A percentile compares a stretch with the other conserved stretches of the same genome.
These are phyloP conservation scores for Didymella exigua DNA, from an alignment of 2,329 filamentous ascomycete species.

Conservation along the genomic window DNA sequence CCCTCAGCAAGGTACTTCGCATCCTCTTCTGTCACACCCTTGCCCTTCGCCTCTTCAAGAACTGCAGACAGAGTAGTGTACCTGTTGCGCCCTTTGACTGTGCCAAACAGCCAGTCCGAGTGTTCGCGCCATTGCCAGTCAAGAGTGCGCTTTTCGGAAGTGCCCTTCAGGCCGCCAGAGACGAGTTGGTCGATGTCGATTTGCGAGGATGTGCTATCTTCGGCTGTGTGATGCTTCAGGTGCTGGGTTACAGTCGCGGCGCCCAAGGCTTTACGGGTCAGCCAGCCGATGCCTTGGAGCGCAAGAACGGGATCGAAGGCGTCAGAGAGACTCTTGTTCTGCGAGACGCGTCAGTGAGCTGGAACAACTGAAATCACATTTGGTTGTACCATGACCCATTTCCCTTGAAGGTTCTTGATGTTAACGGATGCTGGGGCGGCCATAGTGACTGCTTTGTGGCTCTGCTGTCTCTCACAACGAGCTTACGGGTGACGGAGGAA, in stretches of 20 bases:
- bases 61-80: slow-evolving; percentile 50
- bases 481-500: background rate
- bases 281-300: slow-evolving; percentile 63
- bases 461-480: background rate
- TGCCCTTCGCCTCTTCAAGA: slow-evolving; percentile 28
- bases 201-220: slow-evolving; percentile 52
- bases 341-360: slow-evolving; percentile 9
- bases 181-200: slow-evolving; percentile 75
- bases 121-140: slow-evolving; percentile 68
- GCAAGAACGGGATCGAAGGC: slow-evolving; percentile 69
- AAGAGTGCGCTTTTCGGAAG: slow-evolving; percentile 61
- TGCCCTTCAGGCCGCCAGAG: slow-evolving; percentile 74
- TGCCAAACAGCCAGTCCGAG: slow-evolving; percentile 80
- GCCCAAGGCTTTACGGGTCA: slow-evolving; percentile 73
- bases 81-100: slow-evolving; percentile 65
- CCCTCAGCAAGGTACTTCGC: slow-evolving; percentile 32
- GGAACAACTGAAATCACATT: background rate
- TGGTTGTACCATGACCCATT: slow-evolving; percentile 46
- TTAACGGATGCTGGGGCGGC: slow-evolving; percentile 44
- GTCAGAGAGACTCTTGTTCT: slow-evolving; percentile 80
- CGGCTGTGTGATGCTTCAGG: slow-evolving; percentile 50
- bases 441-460: slow-evolving; percentile 32
- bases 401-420: slow-evolving; percentile 47
- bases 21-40: slow-evolving; percentile 30
- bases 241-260: slow-evolving; percentile 71